Evolutionary conservation across 73 alveolate species (phyloP), one percentile per base, ranked within the genome.

Genomic region (Paramecium biaurelia): DNA sequence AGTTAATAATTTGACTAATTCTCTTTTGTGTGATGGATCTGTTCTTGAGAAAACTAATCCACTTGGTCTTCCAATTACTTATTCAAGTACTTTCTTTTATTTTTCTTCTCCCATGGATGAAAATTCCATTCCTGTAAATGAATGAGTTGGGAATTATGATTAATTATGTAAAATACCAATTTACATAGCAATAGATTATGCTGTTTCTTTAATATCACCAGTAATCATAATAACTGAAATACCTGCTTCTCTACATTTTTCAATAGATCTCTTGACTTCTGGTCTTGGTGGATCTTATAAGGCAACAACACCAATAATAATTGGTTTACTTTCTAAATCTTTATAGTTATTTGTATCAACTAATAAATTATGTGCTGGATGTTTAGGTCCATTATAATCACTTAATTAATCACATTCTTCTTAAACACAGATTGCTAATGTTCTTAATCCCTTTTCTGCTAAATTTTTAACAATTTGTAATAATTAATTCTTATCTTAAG

Each of bases 161-260:
- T 95, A 37, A 93, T 58, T 58, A 3, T 88, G 70, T 7, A 88
- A 85, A 47, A 98, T 98, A 10, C 98, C 98, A 85, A 97, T 92
- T 94, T 98, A 97, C 85, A 93, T 85, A 8, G 99, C 99, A 92
- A 98, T 98, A 24, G 99, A 98, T 76, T 95, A 99, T 12, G 99
- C 99, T 14, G 99, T 98, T 85, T 93, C 94, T 88, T 97, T 94
- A 85, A 93, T 95, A 95, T 98, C 99, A 7, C 99, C 99, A 59
- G 99, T 97, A 86, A 97, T 97, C 99, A 98, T 97, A 47, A 97
- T 95, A 14, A 95, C 99, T 57, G 97, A 97, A 79, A 98, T 98
- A 88, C 99, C 99, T 10, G 99, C 99, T 85, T 96, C 93, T 74
- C 94, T 96, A 95, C 99, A 98, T 37, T 93, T 96, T 63, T 92